Percentiles rank a stretch among this genome's conserved stretches.
phyloP scores from a whole-genome alignment of 1,139 yeast species.

The Candida dubliniensis region DNA sequence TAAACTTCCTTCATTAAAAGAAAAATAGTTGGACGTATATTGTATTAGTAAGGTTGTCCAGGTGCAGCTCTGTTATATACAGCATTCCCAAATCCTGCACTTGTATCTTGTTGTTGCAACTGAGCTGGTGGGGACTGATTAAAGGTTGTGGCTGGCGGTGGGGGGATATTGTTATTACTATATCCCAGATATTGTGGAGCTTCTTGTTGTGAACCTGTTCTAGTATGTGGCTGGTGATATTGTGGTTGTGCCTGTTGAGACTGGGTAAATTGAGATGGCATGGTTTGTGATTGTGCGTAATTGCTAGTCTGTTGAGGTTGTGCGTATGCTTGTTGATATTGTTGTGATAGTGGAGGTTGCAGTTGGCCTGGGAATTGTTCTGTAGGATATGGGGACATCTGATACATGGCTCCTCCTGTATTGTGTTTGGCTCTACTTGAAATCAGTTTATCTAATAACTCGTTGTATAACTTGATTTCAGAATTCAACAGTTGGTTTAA shows the following conservation, averaged over 20 bases:
- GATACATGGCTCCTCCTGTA: constrained; percentile 3
- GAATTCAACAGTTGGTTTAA: constrained; percentile 66
- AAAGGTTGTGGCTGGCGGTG: constrained; percentile 3
- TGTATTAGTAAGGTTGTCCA: not conserved
- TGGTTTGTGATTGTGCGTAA: constrained; percentile 20
- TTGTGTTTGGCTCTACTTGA: constrained; percentile 20
- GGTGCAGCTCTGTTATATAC: constrained; percentile 6
- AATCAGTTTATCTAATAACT: constrained; percentile 57
- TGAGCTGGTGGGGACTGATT: constrained; percentile 8
- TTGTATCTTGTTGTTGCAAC: constrained; percentile 33
- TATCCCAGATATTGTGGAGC: constrained; percentile 3
- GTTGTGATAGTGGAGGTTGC: constrained; percentile 6
- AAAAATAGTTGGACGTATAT: too few species aligned
- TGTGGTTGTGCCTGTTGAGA: not conserved
- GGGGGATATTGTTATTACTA: not conserved
- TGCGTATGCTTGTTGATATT: constrained; percentile 2
- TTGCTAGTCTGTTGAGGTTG: constrained; percentile 15
- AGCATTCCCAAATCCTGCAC: constrained; percentile 40
- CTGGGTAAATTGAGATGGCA: too few species aligned
- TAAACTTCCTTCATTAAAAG: too few species aligned
- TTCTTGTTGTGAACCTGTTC: too few species aligned
- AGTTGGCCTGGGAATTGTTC: constrained; percentile 1
- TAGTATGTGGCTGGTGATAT: constrained; percentile 1
- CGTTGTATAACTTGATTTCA: constrained; percentile 71
- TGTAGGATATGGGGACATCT: constrained; percentile 13